These are phyloP conservation scores for Xylariaceae sp. DNA, from an alignment of 2,329 filamentous ascomycete species.

Conservation along the genomic window DNA sequence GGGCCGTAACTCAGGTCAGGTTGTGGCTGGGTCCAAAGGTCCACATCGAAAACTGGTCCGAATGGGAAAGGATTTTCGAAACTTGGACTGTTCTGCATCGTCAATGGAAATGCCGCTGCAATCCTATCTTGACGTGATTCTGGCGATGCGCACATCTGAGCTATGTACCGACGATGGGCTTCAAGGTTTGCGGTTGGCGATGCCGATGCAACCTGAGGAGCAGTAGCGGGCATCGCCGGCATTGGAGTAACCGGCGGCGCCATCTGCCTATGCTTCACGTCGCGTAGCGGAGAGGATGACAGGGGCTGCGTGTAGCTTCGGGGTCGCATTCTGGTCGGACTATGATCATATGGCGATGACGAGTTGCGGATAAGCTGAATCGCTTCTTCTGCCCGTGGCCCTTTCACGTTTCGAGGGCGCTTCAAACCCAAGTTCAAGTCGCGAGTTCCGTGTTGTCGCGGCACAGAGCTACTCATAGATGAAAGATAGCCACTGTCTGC, in stretches of 20 bases:
- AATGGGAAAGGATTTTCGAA: too few species aligned
- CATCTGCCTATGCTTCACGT: constrained; percentile 56
- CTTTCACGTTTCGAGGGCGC: constrained; percentile 70
- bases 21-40: too few species aligned
- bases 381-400: constrained; percentile 90
- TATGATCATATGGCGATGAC: constrained; percentile 64
- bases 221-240: constrained; percentile 71
- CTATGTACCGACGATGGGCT: constrained; percentile 69
- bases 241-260: constrained; percentile 74
- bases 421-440: constrained; percentile 77
- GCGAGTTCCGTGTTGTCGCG: constrained; percentile 63
- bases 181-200: constrained; percentile 92
- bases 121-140: too few species aligned
- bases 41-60: too few species aligned
- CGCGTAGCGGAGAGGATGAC: constrained; percentile 69
- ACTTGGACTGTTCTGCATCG: too few species aligned
- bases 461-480: constrained; percentile 85
- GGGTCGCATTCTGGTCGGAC: constrained; percentile 70
- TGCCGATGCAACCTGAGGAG: constrained; percentile 65
- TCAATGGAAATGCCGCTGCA: too few species aligned
- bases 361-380: constrained; percentile 90
- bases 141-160: too few species aligned
- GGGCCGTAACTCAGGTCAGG: too few species aligned
- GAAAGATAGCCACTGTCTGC: constrained; percentile 95
- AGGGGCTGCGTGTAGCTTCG: constrained; percentile 47